Evolutionary conservation across 495 filamentous ascomycete species (phyloP).

Genomic region (Emericellopsis terricola): DNA sequence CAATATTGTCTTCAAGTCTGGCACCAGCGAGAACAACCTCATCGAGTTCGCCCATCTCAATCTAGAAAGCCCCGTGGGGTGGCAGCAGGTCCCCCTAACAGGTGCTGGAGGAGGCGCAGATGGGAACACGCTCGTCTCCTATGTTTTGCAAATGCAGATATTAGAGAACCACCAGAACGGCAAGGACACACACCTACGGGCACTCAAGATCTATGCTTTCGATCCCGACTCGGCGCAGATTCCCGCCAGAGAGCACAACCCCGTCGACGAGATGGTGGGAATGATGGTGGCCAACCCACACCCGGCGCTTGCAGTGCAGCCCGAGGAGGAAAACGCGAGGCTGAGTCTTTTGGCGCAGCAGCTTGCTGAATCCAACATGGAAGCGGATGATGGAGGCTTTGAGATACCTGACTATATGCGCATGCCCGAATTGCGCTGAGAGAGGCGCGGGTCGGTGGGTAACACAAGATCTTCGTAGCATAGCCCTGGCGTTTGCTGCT

Average conservation of each 20-base stretch:
- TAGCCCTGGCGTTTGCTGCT: not conserved
- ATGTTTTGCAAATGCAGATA: constrained; percentile 71
- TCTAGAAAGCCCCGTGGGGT: constrained; percentile 66
- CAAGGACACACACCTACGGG: constrained; percentile 93
- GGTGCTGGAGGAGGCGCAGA: constrained; percentile 44
- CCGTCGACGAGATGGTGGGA: constrained; percentile 12
- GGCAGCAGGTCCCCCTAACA: constrained; percentile 68
- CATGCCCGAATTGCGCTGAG: constrained; percentile 25
- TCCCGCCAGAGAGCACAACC: constrained; percentile 9
- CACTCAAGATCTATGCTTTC: constrained; percentile 73
- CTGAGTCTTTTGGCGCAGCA: constrained; percentile 15
- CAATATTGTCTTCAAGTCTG: constrained; percentile 68
- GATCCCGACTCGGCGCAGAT: constrained; percentile 29
- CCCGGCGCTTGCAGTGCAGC: no score
- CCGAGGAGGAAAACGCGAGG: constrained; percentile 4
- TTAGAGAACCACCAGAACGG: constrained; percentile 98
- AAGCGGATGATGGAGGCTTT: constrained; percentile 12
- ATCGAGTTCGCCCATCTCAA: constrained; percentile 65
- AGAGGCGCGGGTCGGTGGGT: not conserved
- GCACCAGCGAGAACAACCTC: constrained; percentile 74
- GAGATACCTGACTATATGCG: constrained; percentile 23
- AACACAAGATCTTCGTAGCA: not conserved
- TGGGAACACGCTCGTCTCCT: constrained; percentile 60
- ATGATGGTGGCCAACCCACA: constrained; percentile 7
- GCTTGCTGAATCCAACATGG: constrained; percentile 6